Conservation (phyloP, 805 yeast genomes). For the Monosporozyma solicola region DNA sequence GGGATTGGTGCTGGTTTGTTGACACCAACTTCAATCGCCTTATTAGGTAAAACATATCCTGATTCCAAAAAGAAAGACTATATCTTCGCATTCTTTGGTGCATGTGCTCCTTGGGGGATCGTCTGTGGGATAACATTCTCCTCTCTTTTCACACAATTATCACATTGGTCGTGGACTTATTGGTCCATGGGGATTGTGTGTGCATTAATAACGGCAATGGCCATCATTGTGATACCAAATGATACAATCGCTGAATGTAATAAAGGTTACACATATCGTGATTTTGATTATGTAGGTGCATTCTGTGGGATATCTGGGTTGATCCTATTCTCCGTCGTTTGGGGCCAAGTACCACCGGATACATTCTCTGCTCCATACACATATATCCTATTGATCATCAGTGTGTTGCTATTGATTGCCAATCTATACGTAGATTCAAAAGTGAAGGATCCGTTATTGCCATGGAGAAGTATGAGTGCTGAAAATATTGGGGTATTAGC, state of each 20-base stretch:
- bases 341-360: conserved; percentile 59
- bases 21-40: conserved; percentile 51
- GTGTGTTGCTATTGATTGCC: conserved; percentile 32
- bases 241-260: background rate
- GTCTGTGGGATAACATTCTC: conserved; percentile 46
- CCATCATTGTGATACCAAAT: conserved; percentile 28
- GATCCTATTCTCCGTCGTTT: conserved; percentile 47
- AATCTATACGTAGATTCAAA: conserved; percentile 34
- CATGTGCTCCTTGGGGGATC: conserved; percentile 57
- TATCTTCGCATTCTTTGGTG: conserved; percentile 50
- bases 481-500: conserved; percentile 5
- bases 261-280: background rate
- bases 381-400: conserved; percentile 41
- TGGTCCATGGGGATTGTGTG: conserved; percentile 40
- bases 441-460: conserved; percentile 42
- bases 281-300: conserved; percentile 37
- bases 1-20: conserved; percentile 57
- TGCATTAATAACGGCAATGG: conserved; percentile 25
- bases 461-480: conserved; percentile 19
- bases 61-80: conserved; percentile 36
- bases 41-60: conserved; percentile 34
- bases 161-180: conserved; percentile 56
- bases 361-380: conserved; percentile 52
- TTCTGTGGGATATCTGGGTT: conserved; percentile 45
- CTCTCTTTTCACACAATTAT: conserved; percentile 34